A percentile compares a stretch with the other conserved stretches of the same genome.
phyloP scores from a whole-genome alignment of 176 grass and related monocot genomes.

The Miscanthus lutarioriparius region DNA sequence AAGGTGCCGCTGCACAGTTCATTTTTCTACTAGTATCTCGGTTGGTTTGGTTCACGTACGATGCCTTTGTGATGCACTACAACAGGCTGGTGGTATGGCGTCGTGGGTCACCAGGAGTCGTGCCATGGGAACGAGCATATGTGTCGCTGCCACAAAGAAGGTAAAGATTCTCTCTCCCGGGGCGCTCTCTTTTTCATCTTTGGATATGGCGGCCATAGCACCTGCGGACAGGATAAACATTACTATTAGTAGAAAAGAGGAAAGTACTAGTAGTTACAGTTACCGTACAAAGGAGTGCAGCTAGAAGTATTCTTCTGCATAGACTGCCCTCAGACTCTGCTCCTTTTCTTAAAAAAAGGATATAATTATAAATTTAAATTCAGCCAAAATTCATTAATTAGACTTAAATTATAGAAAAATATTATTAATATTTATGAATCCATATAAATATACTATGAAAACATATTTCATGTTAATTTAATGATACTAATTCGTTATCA shows the following conservation, averaged over 20 bases:
- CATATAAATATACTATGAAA: too few relatives aligned
- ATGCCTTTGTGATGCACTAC: slow-evolving; percentile 22
- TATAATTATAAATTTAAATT: too few relatives aligned
- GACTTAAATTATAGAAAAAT: too few relatives aligned
- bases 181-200: background rate
- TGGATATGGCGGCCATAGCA: slow-evolving; percentile 19
- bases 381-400: too few relatives aligned
- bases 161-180: slow-evolving; percentile 33
- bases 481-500: too few relatives aligned
- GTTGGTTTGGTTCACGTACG: background rate
- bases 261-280: background rate
- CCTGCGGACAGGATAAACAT: slow-evolving; percentile 10
- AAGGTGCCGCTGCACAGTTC: slow-evolving; percentile 3
- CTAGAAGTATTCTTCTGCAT: background rate
- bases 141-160: slow-evolving; percentile 74
- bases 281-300: background rate
- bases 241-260: background rate
- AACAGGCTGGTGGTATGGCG: slow-evolving; percentile 96
- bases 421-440: too few relatives aligned
- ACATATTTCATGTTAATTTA: too few relatives aligned
- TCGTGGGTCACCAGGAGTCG: slow-evolving; percentile 69
- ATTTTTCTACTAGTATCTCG: background rate
- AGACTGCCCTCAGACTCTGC: background rate
- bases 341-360: too few relatives aligned
- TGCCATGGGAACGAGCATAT: slow-evolving; percentile 63